Evolutionary conservation across 257 asterid genomes (phyloP), one percentile per base, ranked within the genome.

Genomic region (Verbascum thapsus): DNA sequence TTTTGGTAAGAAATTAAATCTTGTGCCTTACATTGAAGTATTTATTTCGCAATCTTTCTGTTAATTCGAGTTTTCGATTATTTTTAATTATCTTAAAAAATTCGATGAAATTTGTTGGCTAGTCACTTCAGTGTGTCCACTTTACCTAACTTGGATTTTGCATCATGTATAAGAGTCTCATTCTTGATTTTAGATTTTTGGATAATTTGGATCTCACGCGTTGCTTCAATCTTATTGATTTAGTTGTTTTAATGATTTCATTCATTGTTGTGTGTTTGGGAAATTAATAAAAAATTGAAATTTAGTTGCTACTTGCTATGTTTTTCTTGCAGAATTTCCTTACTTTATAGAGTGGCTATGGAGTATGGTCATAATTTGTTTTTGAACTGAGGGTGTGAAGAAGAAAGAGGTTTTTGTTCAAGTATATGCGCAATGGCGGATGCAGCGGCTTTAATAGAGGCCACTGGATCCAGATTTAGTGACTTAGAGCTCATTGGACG

Each of bases 401-500:
- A 63, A 37, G 67, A 56, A 51, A 57, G 70, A 49, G 42, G 34
- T 17, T 34, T 61, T 26, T 3, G 26, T 23, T 26, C 2, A 26
- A 26, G 2, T 57, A 45, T 56, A 57, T 17, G 56, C 68, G 38
- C 20, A 45, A 92, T 92, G 97, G 83, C 79, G 32, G 97, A 94
- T 74, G 88, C 88, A 10, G 94, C 81, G 6, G 85, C 82, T 62
- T 80, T 94, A 19, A 37, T 94, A 32, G 99, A 90, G 82, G 94
- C 94, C 55, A 77, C 91, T 3, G 96, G 95, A 8, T 76, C 89
- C 68, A 87, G 99, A 82, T 94, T 90, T 78, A 76, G 80, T 72
- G 78, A 85, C 69, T 74, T 94, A 82, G 99, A 90, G 81, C 96
- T 94, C 54, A 94, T 94, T 44, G 97, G 97, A 19, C 81, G 95